Base-by-base conservation (phyloP, 2,329 filamentous ascomycete species). In the Phialocephala sp. region DNA sequence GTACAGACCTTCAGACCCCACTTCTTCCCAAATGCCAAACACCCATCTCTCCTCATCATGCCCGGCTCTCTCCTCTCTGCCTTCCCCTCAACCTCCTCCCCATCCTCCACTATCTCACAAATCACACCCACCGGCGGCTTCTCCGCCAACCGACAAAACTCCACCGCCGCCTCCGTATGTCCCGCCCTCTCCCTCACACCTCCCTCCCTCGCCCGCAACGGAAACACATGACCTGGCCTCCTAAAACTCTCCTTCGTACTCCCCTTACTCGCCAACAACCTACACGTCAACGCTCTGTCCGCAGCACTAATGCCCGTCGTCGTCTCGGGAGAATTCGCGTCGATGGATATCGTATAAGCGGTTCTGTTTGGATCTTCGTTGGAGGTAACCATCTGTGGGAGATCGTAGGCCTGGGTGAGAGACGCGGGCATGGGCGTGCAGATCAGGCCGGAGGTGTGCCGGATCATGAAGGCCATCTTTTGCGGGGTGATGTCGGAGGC, bases 381-480 rank as follows among this genome's bases (percentile, higher is more conserved):
- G 22, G 84, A 84, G 71, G 80, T 72, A 27, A 98, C 93, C 95
- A 99, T 99, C 78, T 92, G 93, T 0, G 94, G 94, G 41, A 99
- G 90, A 67, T 85, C 84, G 72, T 97, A 89, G 65, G 27, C 27
- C 27, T 83, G 80, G 62, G 85, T 83, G 77, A 91, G 89, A 50
- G 85, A 78, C 59, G 90, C 84, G 59, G 87, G 84, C 67, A 98
- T 84, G 18, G 95, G 94, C 0, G 91, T 91, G 87, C 95, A 98
- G 81, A 99, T 90, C 76, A 94, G 88, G 76, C 95, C 95, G 3
- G 92, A 93, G 45, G 91, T 91, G 83, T 97, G 88, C 75, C 93
- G 92, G 79, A 99, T 87, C 86, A 99, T 90, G 83, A 97, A 99
- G 74, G 93, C 92, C 89, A 97, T 96, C 81, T 98, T 94, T 71